phyloP scores from a whole-genome alignment of 2,329 filamentous ascomycete genomes.

The Botrytis tulipae region DNA sequence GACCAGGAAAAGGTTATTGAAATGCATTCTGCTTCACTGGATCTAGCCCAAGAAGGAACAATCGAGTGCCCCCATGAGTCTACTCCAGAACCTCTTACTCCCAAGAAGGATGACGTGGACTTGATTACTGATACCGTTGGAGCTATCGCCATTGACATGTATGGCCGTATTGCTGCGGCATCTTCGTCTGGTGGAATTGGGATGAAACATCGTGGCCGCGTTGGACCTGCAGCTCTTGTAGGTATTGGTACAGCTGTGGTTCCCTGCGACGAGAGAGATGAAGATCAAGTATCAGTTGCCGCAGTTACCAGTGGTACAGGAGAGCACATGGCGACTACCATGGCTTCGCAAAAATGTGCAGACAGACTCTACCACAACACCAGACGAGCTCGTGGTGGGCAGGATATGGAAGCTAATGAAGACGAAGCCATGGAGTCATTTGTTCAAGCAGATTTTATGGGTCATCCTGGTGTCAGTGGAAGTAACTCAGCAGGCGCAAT shows the following conservation, averaged over 20 bases:
- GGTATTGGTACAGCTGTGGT: constrained; percentile 88
- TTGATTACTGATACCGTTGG: constrained; percentile 89
- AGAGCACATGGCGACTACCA: constrained; percentile 95
- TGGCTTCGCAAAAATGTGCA: constrained; percentile 84
- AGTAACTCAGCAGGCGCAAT: constrained; percentile 85
- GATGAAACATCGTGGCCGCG: constrained; percentile 92
- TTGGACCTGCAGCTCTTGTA: constrained; percentile 89
- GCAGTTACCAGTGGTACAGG: constrained; percentile 92
- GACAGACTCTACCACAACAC: constrained; percentile 76
- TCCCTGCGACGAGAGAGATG: constrained; percentile 70
- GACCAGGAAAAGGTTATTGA: constrained; percentile 15
- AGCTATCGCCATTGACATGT: constrained; percentile 85
- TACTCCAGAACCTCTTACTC: constrained; percentile 21
- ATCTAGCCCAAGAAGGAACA: constrained; percentile 30
- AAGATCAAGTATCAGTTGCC: constrained; percentile 68
- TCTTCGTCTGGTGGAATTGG: constrained; percentile 97
- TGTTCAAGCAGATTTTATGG: constrained; percentile 88
- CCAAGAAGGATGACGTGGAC: constrained; percentile 46
- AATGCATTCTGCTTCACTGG: constrained; percentile 17
- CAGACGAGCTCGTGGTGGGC: constrained; percentile 58
- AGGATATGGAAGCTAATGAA: constrained; percentile 65
- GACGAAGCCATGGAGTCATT: constrained; percentile 77
- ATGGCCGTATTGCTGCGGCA: constrained; percentile 85
- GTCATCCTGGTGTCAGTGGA: constrained; percentile 77
- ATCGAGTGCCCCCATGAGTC: constrained; percentile 26